These are phyloP conservation scores for Emmonsiellopsis sp. DNA, from an alignment of 2,329 filamentous ascomycete species.

Conservation along the genomic window DNA sequence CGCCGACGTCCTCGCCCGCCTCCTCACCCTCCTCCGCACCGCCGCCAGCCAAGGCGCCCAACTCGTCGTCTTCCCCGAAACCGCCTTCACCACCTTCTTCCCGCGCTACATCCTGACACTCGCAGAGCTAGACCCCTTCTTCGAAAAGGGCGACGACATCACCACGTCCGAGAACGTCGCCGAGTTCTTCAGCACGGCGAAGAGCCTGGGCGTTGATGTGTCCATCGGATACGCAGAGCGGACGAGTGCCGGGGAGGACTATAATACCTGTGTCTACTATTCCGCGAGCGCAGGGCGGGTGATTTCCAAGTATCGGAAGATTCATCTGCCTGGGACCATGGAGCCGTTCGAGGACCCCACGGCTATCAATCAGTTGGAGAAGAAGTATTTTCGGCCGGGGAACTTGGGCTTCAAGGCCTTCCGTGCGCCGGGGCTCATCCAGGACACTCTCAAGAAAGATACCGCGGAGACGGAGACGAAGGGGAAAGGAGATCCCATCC, in stretches of 20 bases:
- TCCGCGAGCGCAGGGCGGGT: background rate
- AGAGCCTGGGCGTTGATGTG: background rate
- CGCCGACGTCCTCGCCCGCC: background rate
- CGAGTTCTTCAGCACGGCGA: background rate
- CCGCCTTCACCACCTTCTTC: conserved; percentile 2
- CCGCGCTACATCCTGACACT: background rate
- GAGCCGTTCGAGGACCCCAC: background rate
- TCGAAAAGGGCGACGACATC: conserved; percentile 2
- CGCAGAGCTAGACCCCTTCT: background rate
- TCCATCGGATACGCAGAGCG: background rate
- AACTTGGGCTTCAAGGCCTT: background rate
- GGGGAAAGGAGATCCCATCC: background rate
- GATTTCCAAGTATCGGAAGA: conserved; percentile 1
- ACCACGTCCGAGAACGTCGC: background rate
- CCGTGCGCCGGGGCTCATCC: background rate
- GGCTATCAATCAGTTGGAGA: background rate
- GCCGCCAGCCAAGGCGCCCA: background rate
- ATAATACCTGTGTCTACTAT: background rate
- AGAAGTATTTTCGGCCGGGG: background rate
- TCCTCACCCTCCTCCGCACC: background rate
- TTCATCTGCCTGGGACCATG: background rate
- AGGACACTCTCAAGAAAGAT: background rate
- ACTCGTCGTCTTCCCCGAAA: background rate
- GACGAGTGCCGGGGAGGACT: background rate
- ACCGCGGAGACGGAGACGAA: background rate